A percentile compares a stretch with the other conserved stretches of the same genome.
These are phyloP conservation scores for Baorangia bicolor DNA, from an alignment of 768 basidiomycete species.

Conservation along the genomic window DNA sequence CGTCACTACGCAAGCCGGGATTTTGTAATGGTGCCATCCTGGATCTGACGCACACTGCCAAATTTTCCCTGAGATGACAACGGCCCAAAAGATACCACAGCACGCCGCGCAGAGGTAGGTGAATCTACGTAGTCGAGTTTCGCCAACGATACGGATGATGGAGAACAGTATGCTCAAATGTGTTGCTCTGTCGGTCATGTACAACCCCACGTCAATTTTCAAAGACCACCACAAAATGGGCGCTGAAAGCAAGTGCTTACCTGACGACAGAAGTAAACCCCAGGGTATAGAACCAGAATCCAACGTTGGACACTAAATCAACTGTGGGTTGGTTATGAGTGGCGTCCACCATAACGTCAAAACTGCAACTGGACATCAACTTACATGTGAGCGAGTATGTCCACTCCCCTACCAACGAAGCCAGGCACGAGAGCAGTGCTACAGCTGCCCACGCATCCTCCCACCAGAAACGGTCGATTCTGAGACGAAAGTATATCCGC, in stretches of 20 bases:
- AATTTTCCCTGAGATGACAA: neutral
- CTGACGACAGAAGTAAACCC: slow-evolving; percentile 1
- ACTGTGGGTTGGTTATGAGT: neutral
- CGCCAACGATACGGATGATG: slow-evolving; percentile 12
- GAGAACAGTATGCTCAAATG: slow-evolving; percentile 19
- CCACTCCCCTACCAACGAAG: slow-evolving; percentile 10
- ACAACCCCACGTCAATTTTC: neutral
- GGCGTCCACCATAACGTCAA: neutral
- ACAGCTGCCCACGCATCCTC: slow-evolving; percentile 19
- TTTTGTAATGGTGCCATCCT: slow-evolving; percentile 1
- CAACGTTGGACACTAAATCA: neutral
- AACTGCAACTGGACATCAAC: neutral
- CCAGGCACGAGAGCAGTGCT: slow-evolving; percentile 4
- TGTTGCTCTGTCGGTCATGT: neutral
- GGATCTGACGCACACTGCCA: slow-evolving; percentile 4
- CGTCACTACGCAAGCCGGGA: neutral
- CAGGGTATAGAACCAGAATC: slow-evolving; percentile 7
- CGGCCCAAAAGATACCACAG: neutral
- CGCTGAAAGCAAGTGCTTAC: neutral
- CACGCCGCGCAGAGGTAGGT: neutral
- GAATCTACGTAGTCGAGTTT: neutral
- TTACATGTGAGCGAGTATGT: neutral
- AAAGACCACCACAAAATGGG: neutral
- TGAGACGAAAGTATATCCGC: slow-evolving; percentile 15
- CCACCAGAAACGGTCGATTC: slow-evolving; percentile 17